These are phyloP conservation scores for Pichia kluyveri DNA, from an alignment of 805 yeast genomes.

Conservation along the genomic window DNA sequence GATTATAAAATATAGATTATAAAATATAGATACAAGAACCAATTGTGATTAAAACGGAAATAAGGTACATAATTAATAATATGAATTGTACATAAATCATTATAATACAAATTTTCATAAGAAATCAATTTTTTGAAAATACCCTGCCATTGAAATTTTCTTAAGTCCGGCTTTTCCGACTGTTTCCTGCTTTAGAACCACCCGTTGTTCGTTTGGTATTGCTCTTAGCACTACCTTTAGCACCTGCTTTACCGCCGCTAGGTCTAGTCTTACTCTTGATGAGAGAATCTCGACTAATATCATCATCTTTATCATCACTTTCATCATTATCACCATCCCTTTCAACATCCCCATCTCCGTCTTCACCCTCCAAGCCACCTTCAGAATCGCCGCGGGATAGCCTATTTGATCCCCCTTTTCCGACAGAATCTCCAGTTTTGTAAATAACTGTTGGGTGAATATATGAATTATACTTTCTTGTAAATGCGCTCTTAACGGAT, in stretches of 20 bases:
- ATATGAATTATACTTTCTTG: slow-evolving; percentile 67
- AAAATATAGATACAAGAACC: no score
- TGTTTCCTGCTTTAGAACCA: no score
- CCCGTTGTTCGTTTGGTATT: not conserved
- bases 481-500: slow-evolving; percentile 75
- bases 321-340: slow-evolving; percentile 29
- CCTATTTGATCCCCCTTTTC: slow-evolving; percentile 20
- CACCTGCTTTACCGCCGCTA: slow-evolving; percentile 4
- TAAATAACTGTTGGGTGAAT: slow-evolving; percentile 82
- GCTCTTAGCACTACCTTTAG: slow-evolving; percentile 20
- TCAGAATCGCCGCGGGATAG: slow-evolving; percentile 21
- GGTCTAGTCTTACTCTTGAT: slow-evolving; percentile 30
- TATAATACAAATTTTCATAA: no score
- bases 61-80: no score
- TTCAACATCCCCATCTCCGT: slow-evolving; percentile 26
- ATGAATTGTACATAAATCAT: no score
- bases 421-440: slow-evolving; percentile 57
- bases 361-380: slow-evolving; percentile 66
- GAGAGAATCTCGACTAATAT: slow-evolving; percentile 49
- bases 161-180: no score
- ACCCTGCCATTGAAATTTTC: no score
- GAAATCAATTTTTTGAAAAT: no score
- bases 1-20: no score
- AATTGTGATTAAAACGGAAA: no score
- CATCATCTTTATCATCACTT: slow-evolving; percentile 35